Conservation (phyloP, 2,329 filamentous ascomycete species). For the Monilinia laxa region DNA sequence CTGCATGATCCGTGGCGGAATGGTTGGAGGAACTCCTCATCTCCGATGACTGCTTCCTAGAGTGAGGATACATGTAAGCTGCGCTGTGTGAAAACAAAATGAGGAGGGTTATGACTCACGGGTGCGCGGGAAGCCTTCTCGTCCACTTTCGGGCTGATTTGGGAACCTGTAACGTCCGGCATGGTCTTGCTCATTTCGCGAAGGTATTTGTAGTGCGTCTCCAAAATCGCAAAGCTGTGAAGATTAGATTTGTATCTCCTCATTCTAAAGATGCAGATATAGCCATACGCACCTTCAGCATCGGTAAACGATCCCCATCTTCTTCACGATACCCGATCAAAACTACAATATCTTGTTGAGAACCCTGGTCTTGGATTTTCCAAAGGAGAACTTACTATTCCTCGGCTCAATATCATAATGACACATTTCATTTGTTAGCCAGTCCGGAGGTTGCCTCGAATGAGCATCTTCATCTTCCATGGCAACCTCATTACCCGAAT, state of each 20-base stretch:
- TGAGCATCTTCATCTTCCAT: rapidly evolving
- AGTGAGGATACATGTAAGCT: not conserved
- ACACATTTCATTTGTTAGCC: not conserved
- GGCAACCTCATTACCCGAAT: not conserved
- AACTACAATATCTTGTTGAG: not conserved
- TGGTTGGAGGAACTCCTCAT: not conserved
- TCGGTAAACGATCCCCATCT: not conserved
- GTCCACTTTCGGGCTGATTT: not conserved
- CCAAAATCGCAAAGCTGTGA: conserved; percentile 19
- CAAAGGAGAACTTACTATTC: conserved; percentile 8
- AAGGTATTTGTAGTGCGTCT: not conserved
- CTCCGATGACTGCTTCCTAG: not conserved
- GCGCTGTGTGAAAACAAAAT: not conserved
- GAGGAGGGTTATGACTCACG: not conserved
- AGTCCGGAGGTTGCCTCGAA: not conserved
- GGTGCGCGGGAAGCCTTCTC: not conserved
- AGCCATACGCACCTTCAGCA: conserved; percentile 9
- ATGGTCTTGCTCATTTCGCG: not conserved
- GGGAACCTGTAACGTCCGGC: conserved; percentile 1
- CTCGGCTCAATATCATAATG: conserved; percentile 15
- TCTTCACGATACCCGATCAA: conserved; percentile 8
- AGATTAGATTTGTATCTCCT: not conserved
- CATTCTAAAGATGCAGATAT: not conserved
- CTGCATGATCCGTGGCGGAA: conserved; percentile 13
- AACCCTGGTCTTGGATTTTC: not conserved